Conservation (phyloP, 345 rosid genomes). For the Camelina neglecta region DNA sequence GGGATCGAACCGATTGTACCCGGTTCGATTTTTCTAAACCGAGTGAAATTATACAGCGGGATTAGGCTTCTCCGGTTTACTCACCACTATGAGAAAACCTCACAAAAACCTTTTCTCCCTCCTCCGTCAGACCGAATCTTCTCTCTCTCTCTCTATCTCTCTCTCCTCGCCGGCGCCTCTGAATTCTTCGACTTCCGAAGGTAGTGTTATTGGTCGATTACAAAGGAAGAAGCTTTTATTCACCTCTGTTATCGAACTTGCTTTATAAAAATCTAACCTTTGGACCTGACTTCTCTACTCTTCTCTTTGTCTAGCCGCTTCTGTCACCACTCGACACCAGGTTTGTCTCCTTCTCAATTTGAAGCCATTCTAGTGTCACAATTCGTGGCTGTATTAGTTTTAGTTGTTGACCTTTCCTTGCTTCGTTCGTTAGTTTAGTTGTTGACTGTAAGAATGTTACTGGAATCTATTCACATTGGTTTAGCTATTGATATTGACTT, state of each 20-base stretch:
- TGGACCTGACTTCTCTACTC: slow-evolving; percentile 18
- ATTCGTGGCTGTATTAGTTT: background rate
- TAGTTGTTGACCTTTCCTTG: background rate
- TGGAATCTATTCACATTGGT: background rate
- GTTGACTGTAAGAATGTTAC: background rate
- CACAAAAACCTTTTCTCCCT: background rate
- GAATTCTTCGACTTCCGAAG: background rate
- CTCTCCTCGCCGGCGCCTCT: slow-evolving; percentile 19
- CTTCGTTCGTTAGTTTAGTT: background rate
- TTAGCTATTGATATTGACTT: background rate
- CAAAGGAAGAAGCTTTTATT: background rate
- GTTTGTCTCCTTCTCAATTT: slow-evolving; percentile 16
- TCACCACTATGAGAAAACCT: background rate
- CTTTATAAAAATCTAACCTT: slow-evolving; percentile 35
- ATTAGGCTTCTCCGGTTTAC: slow-evolving; percentile 6
- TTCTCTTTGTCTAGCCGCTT: slow-evolving; percentile 3
- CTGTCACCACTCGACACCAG: slow-evolving; percentile 24
- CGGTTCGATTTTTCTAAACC: slow-evolving; percentile 32
- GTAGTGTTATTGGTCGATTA: background rate
- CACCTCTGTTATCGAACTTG: background rate
- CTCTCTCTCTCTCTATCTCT: background rate
- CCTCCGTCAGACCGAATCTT: slow-evolving; percentile 1
- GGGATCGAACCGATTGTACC: slow-evolving; percentile 10
- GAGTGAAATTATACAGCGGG: background rate
- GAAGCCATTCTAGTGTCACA: background rate